Percentiles rank a stretch among this genome's conserved stretches.
These are phyloP conservation scores for Paraphoma sp. DNA, from an alignment of 2,329 filamentous ascomycete genomes.

Conservation along the genomic window DNA sequence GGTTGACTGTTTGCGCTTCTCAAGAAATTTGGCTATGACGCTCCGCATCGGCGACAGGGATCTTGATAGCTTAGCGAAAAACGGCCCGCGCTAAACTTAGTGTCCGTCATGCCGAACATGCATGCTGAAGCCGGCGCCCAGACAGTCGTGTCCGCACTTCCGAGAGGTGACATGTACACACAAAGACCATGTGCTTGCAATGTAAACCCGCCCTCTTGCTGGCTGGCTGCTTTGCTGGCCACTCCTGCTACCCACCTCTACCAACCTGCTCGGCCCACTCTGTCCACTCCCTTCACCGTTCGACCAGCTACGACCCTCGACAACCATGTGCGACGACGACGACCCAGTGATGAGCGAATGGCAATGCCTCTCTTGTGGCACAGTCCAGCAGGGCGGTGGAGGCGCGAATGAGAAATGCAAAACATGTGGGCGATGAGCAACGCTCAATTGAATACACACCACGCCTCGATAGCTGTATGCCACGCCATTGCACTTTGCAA, in stretches of 20 bases:
- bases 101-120: not conserved
- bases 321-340: not conserved
- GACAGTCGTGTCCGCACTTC: not conserved
- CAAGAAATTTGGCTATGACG: constrained; percentile 26
- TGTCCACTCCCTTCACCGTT: not conserved
- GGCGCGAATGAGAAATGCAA: not conserved
- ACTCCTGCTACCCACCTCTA: not conserved
- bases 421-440: not conserved
- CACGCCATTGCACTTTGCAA: not conserved
- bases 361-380: not conserved
- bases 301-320: not conserved
- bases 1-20: constrained; percentile 29
- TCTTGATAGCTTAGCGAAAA: not conserved
- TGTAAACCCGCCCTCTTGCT: not conserved
- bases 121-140: not conserved
- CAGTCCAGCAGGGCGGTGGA: not conserved
- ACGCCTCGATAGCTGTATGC: not conserved
- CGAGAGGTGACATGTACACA: not conserved
- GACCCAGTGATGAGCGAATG: not conserved
- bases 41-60: constrained; percentile 34
- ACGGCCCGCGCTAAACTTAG: not conserved
- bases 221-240: not conserved
- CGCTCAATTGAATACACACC: not conserved
- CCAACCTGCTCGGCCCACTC: too few species aligned
- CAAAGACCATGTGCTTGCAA: not conserved